Base-by-base conservation (phyloP, 441 rosid species). In the Adansonia madagascariensis region DNA sequence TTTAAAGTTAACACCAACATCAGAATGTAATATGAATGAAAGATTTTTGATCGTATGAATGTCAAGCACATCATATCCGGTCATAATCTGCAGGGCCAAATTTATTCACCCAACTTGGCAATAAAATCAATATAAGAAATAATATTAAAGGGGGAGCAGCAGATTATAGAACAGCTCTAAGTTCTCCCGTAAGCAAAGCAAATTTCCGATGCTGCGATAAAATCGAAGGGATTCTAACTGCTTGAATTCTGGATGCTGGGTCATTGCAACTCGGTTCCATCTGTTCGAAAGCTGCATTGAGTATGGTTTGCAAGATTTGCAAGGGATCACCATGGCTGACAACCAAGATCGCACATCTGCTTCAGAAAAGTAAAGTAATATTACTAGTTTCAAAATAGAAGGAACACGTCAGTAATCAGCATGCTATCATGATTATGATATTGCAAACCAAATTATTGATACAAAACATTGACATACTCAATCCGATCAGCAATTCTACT, bases 301-400 rank as follows among this genome's bases (percentile, higher is more conserved):
- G 77, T 75, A 88, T 47, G 78, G 92, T 89, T 87, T 92, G 99
- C 82, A 92, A 80, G 86, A 95, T 94, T 90, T 95, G 95, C 79
- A 94, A 80, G 41, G 98, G 97, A 89, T 93, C 97, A 15, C 98
- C 99, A 70, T 95, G 98, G 88, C 97, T 89, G 55, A 92, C 95
- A 46, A 91, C 82, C 84, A 95, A 80, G 61, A 90, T 78, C 24
- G 80, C 84, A 50, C 89, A 89, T 44, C 94, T 89, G 89, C 77
- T 76, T 44, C 12, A 3, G 24, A 31, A 46, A 68, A 62, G 15
- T 18, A 63, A 57, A 27, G 6, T 57, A 4, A 24, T 22, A 52
- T 14, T 47, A 12, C 27, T 24, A 24, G 27, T 24, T 24, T 24
- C 27, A 24, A 24, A 24, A 24, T 24, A 24, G 27, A 24, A 24